Conservation (phyloP, 768 basidiomycete genomes). For the Xerocomellus chrysenteron region DNA sequence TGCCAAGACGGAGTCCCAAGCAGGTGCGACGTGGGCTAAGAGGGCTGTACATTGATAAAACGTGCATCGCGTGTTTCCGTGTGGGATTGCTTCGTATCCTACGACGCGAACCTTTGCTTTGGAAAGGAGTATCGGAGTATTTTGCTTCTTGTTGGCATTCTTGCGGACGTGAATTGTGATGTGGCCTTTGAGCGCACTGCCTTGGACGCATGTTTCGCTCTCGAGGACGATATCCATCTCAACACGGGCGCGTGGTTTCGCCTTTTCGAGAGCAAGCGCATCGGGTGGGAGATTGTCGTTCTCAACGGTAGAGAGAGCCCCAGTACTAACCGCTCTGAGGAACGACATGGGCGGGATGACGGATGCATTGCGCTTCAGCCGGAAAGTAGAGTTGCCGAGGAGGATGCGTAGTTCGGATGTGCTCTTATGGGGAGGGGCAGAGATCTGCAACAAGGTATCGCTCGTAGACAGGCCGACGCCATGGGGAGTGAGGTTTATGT, state of each 20-base stretch:
- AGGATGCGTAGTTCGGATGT: conserved; percentile 59
- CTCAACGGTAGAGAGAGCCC: not conserved
- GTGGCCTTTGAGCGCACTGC: conserved; percentile 66
- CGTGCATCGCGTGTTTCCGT: conserved; percentile 60
- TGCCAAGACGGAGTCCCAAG: conserved; percentile 41
- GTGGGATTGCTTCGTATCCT: conserved; percentile 75
- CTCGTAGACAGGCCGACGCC: conserved; percentile 39
- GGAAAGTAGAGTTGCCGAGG: conserved; percentile 59
- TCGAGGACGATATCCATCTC: conserved; percentile 81
- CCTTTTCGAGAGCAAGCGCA: conserved; percentile 61
- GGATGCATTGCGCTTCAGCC: conserved; percentile 53
- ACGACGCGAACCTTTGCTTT: conserved; percentile 78
- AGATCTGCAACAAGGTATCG: conserved; percentile 54
- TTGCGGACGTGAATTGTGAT: conserved; percentile 65
- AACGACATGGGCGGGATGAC: conserved; percentile 34
- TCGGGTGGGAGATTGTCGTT: conserved; percentile 19
- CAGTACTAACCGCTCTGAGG: conserved; percentile 7
- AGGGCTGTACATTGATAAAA: conserved; percentile 76
- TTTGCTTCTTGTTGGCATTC: conserved; percentile 50
- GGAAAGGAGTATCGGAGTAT: conserved; percentile 56
- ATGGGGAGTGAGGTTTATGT: conserved; percentile 2
- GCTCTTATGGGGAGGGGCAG: conserved; percentile 48
- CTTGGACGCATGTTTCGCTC: conserved; percentile 76
- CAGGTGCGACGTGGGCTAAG: conserved; percentile 50
- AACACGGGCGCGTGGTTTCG: conserved; percentile 70